Conservation (phyloP, 805 yeast species). For the Sungouiella blattae region DNA sequence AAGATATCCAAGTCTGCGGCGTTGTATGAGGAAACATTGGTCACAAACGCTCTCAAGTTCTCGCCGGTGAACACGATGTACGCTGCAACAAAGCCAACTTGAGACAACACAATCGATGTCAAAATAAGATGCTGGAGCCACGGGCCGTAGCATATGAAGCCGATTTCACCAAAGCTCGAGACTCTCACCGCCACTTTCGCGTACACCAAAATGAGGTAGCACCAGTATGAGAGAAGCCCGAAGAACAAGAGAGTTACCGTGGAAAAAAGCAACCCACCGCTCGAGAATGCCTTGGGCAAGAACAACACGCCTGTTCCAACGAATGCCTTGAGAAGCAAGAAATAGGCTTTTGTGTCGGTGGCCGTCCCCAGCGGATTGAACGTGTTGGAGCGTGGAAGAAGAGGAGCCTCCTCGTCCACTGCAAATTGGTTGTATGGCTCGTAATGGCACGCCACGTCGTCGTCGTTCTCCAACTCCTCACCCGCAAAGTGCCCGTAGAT, state of each 20-base stretch:
- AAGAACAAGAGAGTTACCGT: constrained; percentile 50
- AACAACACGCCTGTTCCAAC: constrained; percentile 76
- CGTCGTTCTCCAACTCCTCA: constrained; percentile 68
- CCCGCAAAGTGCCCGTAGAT: constrained; percentile 87
- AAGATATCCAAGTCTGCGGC: constrained; percentile 34
- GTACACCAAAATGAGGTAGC: constrained; percentile 61
- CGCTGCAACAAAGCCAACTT: constrained; percentile 77
- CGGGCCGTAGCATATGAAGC: constrained; percentile 56
- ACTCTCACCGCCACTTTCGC: constrained; percentile 60
- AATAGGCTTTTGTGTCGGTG: constrained; percentile 67
- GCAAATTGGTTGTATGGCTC: constrained; percentile 18
- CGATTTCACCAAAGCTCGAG: constrained; percentile 78
- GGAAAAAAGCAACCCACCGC: constrained; percentile 70
- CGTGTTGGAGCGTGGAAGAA: constrained; percentile 11
- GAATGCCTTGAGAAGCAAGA: constrained; percentile 68
- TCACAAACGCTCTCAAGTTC: constrained; percentile 60
- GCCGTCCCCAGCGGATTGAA: constrained; percentile 52
- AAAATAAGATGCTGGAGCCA: constrained; percentile 64
- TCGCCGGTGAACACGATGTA: constrained; percentile 77
- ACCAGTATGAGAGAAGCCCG: constrained; percentile 73
- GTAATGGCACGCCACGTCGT: constrained; percentile 54
- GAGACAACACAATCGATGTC: constrained; percentile 63
- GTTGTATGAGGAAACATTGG: constrained; percentile 44
- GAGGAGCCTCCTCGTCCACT: constrained; percentile 36
- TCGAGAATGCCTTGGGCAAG: constrained; percentile 64